phyloP scores from a whole-genome alignment of 2,329 filamentous ascomycete genomes.

The Cladosporium sp. region DNA sequence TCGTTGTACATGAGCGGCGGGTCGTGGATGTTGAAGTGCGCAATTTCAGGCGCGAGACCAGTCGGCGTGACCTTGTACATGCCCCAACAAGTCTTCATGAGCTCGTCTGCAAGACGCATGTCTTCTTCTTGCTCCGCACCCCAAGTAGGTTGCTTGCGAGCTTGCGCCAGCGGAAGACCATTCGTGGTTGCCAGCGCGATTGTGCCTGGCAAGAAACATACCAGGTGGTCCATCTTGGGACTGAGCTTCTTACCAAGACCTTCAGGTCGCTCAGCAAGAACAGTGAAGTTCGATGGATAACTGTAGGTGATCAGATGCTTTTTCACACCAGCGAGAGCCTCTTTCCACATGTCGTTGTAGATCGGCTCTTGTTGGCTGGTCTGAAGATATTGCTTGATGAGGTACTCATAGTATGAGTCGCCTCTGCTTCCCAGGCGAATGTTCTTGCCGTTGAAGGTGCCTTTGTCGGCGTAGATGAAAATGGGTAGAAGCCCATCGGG shows the following conservation, averaged over 20 bases:
- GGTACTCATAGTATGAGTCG: constrained; percentile 97
- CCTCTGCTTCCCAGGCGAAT: constrained; percentile 90
- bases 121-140: constrained; percentile 75
- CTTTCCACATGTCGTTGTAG: constrained; percentile 90
- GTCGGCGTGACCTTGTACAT: constrained; percentile 91
- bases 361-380: constrained; percentile 80
- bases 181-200: constrained; percentile 85
- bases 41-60: constrained; percentile 90
- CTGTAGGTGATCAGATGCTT: constrained; percentile 92
- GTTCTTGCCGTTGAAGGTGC: constrained; percentile 75
- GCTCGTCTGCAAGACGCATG: constrained; percentile 78
- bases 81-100: constrained; percentile 96
- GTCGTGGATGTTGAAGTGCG: constrained; percentile 73
- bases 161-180: constrained; percentile 69
- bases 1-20: constrained; percentile 60
- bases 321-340: constrained; percentile 76
- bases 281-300: constrained; percentile 71
- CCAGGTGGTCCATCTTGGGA: constrained; percentile 96
- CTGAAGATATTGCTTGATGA: constrained; percentile 97
- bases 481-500: constrained; percentile 86
- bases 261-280: constrained; percentile 77
- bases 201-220: constrained; percentile 95
- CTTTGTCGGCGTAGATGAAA: constrained; percentile 74
- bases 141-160: constrained; percentile 67
- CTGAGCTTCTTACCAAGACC: constrained; percentile 63